Evolutionary conservation across 2,329 filamentous ascomycete genomes (phyloP), one percentile per base, ranked within the genome.

Genomic region (Apiospora marii): DNA sequence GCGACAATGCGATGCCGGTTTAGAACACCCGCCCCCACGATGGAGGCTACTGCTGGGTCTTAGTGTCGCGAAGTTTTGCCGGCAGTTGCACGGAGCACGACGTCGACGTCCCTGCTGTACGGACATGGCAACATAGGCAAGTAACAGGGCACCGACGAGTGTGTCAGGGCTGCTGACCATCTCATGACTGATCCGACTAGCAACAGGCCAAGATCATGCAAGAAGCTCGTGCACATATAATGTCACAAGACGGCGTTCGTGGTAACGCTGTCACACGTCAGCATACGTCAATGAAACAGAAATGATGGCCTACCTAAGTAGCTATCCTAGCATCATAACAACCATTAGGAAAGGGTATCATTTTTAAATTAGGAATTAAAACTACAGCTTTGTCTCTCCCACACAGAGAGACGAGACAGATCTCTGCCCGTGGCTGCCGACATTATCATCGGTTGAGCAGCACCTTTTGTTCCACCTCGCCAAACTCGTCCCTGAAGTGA

Each of bases 401-500:
- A 1, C 46, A 8, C 7, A n/a, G 46, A 10, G 19, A 49, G 46
- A n/a, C 24, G 12, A 30, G 24, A 53, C 24, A 27, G 13, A 30
- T 13, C 16, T 2, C 49, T 30, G 4, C 49, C 49, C 49, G 13
- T 19, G 10, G 24, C 24, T n/a, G 22, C 4, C 5, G 14, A 13
- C 30, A 53, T 68, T 19, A 68, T 46, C 37, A 68, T 48, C 30
- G 48, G 43, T 13, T 22, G 22, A 68, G 43, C 13, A 68, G 67
- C 6, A 43, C 48, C 46, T 68, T 68, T 7, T 43, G 67, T 14
- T 68, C 67, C 5, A 48, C 67, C 46, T 68, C 67, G n/a, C 46
- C 30, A 61, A 37, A 68, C 10, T 68, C 67, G 6, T 68, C 67
- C 46, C 67, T 1, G 22, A 68, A 68, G 67, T 34, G 43, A 34